A percentile compares a stretch with the other conserved stretches of the same genome.
phyloP scores from a whole-genome alignment of 1,139 yeast genomes.

The Torulaspora globosa region DNA sequence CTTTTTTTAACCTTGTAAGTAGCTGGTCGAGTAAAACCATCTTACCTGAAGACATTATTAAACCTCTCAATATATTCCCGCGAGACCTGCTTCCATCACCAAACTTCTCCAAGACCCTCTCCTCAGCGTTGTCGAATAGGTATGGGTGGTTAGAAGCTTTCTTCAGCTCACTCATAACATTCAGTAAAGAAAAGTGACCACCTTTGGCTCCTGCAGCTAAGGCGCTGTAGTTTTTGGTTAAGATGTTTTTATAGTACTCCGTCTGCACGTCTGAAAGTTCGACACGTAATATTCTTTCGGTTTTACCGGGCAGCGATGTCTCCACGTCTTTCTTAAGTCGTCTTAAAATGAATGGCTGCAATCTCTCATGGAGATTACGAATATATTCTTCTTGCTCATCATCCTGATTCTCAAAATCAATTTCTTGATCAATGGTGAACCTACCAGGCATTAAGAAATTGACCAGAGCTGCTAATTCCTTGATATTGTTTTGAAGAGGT shows the following conservation, averaged over 20 bases:
- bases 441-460: constrained; percentile 96
- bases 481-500: constrained; percentile 91
- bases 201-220: constrained; percentile 78
- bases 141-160: constrained; percentile 98
- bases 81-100: constrained; percentile 59
- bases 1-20: constrained; percentile 75
- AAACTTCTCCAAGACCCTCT: constrained; percentile 62
- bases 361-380: constrained; percentile 72
- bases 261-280: constrained; percentile 95
- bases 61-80: constrained; percentile 78
- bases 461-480: constrained; percentile 91
- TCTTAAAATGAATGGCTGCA: constrained; percentile 88
- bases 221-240: constrained; percentile 87
- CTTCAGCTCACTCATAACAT: constrained; percentile 91
- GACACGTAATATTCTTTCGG: constrained; percentile 91
- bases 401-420: constrained; percentile 87
- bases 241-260: constrained; percentile 86
- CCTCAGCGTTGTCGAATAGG: constrained; percentile 89
- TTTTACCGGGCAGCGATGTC: constrained; percentile 88
- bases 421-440: constrained; percentile 84
- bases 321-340: constrained; percentile 96
- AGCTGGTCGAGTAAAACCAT: constrained; percentile 93
- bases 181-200: constrained; percentile 79
- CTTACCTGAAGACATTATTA: constrained; percentile 96
- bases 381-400: constrained; percentile 84